Base-by-base conservation (phyloP, 768 basidiomycete species). In the Pleurotus ostreatus region DNA sequence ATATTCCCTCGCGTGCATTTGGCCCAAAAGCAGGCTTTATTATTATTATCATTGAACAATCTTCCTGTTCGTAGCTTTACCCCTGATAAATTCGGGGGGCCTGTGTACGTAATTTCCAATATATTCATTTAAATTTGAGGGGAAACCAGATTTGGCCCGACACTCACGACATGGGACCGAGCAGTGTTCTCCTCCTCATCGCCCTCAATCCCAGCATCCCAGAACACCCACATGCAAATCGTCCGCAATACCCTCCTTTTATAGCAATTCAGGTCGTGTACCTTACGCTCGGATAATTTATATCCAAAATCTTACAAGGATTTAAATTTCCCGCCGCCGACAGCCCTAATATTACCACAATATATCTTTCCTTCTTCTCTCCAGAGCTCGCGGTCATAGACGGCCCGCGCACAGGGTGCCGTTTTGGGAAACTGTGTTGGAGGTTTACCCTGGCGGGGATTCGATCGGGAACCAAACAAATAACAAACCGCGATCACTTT, bases 1-100 rank as follows among this genome's bases (percentile, higher is more conserved):
- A 46, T 57, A 52, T 85, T 84, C 78, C 75, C 78, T 82, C 80
- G 83, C 81, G 80, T 83, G 81, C 76, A 80, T 76, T 78, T 76
- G 65, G 66, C 64, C 64, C 74, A 81, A 82, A 80, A 72, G 70
- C 67, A 75, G 74, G 71, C 73, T 74, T 79, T 76, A 78, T 83
- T 74, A 72, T 78, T 79, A 82, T 80, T 79, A 79, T 81, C 74
- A 68, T 71, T 62, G 68, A 63, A 68, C 76, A 74, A 78, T 78
- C 76, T 74, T 71, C 64, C 71, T 74, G 73, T 76, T 75, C 65
- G 71, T 73, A 72, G 69, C 68, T 62, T 73, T 77, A 78, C 74
- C 72, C 78, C 80, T 80, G 79, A 79, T 76, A 78, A 78, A 78
- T 79, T 77, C 70, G 73, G 71, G 78, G 79, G 76, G 75, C 60